Evolutionary conservation across 257 asterid species (phyloP).

Genomic region (Solanum piurae): DNA sequence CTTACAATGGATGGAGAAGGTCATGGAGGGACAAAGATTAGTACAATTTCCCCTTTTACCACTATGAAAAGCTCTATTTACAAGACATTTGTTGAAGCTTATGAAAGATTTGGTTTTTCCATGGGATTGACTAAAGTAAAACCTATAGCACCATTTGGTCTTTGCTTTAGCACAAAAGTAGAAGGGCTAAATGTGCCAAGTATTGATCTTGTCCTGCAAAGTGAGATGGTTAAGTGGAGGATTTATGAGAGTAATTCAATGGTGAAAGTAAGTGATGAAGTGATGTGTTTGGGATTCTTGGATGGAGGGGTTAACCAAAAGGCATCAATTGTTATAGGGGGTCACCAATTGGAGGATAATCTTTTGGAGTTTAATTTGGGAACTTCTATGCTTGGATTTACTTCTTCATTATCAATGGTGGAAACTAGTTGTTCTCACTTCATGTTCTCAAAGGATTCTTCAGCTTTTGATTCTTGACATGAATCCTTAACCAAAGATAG

Average conservation of each 20-base stretch:
- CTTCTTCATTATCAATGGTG: constrained; percentile 24
- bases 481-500: not conserved
- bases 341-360: constrained; percentile 64
- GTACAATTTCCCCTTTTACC: constrained; percentile 50
- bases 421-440: constrained; percentile 40
- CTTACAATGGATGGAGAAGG: constrained; percentile 22
- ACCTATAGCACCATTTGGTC: constrained; percentile 51
- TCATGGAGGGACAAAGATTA: constrained; percentile 31
- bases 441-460: not conserved
- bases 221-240: constrained; percentile 88
- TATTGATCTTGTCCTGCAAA: constrained; percentile 64
- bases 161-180: constrained; percentile 42
- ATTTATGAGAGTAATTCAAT: constrained; percentile 49
- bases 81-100: constrained; percentile 32
- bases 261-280: constrained; percentile 49
- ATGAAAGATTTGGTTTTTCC: constrained; percentile 26
- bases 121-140: constrained; percentile 39
- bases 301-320: constrained; percentile 51
- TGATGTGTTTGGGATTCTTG: constrained; percentile 77
- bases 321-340: constrained; percentile 63
- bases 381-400: constrained; percentile 73
- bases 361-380: constrained; percentile 62
- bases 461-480: not conserved
- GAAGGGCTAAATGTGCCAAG: constrained; percentile 39
- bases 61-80: constrained; percentile 43